A percentile compares a stretch with the other conserved stretches of the same genome.
Evolutionary conservation across 257 asterid species (phyloP).

Genomic region (Primulina eburnea): DNA sequence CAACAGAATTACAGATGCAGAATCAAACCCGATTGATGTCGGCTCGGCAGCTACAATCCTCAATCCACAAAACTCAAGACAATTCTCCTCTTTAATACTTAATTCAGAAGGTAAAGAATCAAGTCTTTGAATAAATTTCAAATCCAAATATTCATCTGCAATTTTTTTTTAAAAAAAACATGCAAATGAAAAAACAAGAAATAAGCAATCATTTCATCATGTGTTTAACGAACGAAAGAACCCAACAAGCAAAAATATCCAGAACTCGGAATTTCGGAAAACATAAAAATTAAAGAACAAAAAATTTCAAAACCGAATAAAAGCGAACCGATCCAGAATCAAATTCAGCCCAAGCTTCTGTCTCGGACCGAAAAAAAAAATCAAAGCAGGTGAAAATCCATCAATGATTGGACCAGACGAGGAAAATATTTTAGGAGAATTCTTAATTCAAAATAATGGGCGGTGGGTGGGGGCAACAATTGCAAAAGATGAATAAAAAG

Average conservation of each 20-base stretch:
- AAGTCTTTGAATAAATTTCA: constrained; percentile 23
- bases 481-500: constrained; percentile 5
- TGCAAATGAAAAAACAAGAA: constrained; percentile 17
- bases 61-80: constrained; percentile 6
- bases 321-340: constrained; percentile 1
- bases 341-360: constrained; percentile 8
- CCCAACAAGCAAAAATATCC: constrained; percentile 7
- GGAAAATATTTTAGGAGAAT: constrained; percentile 9
- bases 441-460: constrained; percentile 24
- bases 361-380: too few species aligned
- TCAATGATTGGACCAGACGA: not conserved
- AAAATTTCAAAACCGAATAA: not conserved
- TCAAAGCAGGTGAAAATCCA: not conserved
- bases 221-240: constrained; percentile 2
- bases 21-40: constrained; percentile 25
- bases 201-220: not conserved
- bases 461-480: not conserved
- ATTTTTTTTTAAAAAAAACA: not conserved
- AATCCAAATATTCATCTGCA: constrained; percentile 31
- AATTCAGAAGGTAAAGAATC: constrained; percentile 13
- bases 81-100: constrained; percentile 21
- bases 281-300: not conserved
- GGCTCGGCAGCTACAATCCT: constrained; percentile 21
- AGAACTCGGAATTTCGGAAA: constrained; percentile 11
- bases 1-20: not conserved